These are phyloP conservation scores for Allium sativum DNA, from an alignment of 106 monocot genomes.

Conservation along the genomic window DNA sequence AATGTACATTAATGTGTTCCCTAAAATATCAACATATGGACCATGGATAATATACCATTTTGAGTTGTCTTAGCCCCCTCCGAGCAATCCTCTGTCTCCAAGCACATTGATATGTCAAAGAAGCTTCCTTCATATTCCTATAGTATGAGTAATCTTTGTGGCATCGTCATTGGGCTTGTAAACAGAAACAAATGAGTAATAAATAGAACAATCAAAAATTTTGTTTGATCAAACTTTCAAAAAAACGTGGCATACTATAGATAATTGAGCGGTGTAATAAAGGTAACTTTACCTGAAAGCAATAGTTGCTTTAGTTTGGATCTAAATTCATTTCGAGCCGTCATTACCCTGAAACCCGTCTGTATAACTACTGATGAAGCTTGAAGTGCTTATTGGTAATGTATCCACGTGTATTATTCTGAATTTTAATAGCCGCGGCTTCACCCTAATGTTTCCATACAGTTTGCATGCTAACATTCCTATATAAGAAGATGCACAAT, in stretches of 20 bases:
- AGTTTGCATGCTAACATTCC: constrained; percentile 62
- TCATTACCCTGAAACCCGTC: constrained; percentile 66
- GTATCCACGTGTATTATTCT: constrained; percentile 46
- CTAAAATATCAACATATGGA: constrained; percentile 1
- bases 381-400: constrained; percentile 31
- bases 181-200: not conserved
- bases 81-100: constrained; percentile 87
- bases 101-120: constrained; percentile 75
- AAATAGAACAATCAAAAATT: constrained; percentile 2
- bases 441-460: constrained; percentile 66
- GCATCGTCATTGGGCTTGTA: constrained; percentile 64
- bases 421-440: constrained; percentile 65
- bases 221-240: not conserved
- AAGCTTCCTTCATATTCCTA: constrained; percentile 43
- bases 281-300: constrained; percentile 48
- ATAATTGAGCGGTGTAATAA: not conserved
- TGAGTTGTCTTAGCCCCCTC: constrained; percentile 70
- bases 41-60: constrained; percentile 44
- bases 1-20: not conserved
- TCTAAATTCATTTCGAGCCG: constrained; percentile 62
- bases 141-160: constrained; percentile 54
- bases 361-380: constrained; percentile 48
- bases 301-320: constrained; percentile 64
- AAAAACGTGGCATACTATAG: too few relatives aligned
- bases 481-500: constrained; percentile 3